A percentile compares a stretch with the other conserved stretches of the same genome.
Evolutionary conservation across 2,329 filamentous ascomycete species (phyloP).

Genomic region (Fusarium hostae): DNA sequence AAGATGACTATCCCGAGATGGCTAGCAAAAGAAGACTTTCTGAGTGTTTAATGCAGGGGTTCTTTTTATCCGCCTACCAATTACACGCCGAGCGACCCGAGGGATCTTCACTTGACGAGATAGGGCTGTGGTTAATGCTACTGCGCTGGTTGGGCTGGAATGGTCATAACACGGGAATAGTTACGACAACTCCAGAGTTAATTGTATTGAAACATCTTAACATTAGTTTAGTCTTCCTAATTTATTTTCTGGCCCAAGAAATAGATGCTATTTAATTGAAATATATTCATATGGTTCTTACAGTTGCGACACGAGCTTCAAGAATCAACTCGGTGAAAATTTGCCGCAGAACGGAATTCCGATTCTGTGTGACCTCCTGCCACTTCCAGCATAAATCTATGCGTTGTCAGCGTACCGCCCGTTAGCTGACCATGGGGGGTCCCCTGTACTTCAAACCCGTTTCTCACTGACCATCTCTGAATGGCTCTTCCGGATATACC

Average conservation of each 20-base stretch:
- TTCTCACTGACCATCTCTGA: not conserved
- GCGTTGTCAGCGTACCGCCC: not conserved
- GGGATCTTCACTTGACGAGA: not conserved
- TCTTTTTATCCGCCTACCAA: not conserved
- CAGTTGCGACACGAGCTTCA: accelerated
- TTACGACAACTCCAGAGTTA: not conserved
- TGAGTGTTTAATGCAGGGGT: not conserved
- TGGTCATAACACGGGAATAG: not conserved
- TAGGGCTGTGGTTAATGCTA: not conserved
- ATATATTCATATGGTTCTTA: too few species aligned
- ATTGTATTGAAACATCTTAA: too few species aligned
- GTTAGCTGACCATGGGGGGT: not conserved
- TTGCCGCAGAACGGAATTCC: not conserved
- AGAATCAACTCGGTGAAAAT: accelerated
- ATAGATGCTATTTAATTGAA: accelerated
- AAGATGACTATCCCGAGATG: not conserved
- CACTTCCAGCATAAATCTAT: not conserved
- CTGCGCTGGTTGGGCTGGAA: not conserved
- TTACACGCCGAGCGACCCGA: not conserved
- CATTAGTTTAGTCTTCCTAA: too few species aligned
- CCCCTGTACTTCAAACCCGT: not conserved
- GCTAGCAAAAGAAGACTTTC: not conserved
- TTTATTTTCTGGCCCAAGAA: too few species aligned
- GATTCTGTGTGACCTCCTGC: not conserved
- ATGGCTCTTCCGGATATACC: not conserved